A percentile compares a stretch with the other conserved stretches of the same genome.
Conservation (phyloP, 768 basidiomycete genomes). For the Boletus barrowsii region DNA sequence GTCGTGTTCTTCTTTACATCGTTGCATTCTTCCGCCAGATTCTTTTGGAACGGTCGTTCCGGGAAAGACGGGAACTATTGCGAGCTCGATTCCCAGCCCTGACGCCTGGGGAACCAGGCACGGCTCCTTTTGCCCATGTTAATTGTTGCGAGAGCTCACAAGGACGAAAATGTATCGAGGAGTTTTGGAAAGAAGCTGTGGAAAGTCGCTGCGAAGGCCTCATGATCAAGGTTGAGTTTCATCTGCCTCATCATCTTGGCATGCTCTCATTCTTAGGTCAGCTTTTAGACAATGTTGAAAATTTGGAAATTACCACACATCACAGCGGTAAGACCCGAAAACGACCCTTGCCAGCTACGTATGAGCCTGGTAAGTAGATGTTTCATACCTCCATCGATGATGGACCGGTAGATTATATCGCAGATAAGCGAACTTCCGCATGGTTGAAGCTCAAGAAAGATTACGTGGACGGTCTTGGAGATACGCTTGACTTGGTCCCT, state of each 20-base stretch:
- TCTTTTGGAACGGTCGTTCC: conserved; percentile 66
- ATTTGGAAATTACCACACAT: conserved; percentile 32
- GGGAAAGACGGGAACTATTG: conserved; percentile 64
- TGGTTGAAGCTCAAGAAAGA: conserved; percentile 96
- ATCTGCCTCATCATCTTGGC: background rate
- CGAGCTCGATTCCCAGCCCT: conserved; percentile 59
- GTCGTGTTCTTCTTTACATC: background rate
- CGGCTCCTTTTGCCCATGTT: conserved; percentile 71
- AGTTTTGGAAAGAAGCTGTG: conserved; percentile 74
- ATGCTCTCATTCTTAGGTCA: conserved; percentile 27
- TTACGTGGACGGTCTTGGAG: conserved; percentile 78
- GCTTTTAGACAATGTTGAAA: conserved; percentile 62
- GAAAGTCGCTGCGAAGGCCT: conserved; percentile 85
- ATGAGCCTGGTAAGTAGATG: conserved; percentile 59
- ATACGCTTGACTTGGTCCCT: conserved; percentile 69
- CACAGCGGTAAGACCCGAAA: conserved; percentile 42
- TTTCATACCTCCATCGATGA: background rate
- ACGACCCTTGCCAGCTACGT: conserved; percentile 78
- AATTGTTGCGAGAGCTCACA: conserved; percentile 64
- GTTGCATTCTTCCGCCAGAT: conserved; percentile 40
- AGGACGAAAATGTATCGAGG: conserved; percentile 61
- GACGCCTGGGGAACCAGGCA: conserved; percentile 38
- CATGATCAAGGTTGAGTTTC: conserved; percentile 74
- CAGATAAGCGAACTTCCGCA: conserved; percentile 78
- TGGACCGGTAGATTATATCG: background rate